A percentile compares a stretch with the other conserved stretches of the same genome.
Conservation (phyloP, 164 flowering plant species). For the Warburgia ugandensis region DNA sequence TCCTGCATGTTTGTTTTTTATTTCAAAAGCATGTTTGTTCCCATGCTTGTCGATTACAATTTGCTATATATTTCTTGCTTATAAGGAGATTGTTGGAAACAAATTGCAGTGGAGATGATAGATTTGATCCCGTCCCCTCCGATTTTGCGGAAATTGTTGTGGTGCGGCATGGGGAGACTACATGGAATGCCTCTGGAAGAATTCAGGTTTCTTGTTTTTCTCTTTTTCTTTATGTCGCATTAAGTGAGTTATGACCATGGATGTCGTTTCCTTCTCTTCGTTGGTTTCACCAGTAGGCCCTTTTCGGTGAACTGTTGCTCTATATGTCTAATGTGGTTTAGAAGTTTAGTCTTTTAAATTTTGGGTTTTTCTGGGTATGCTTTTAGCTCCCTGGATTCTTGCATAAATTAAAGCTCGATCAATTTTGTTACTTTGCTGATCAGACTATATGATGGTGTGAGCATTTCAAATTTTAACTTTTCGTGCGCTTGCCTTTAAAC, state of each 20-base stretch:
- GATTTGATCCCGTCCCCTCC: slow-evolving; percentile 14
- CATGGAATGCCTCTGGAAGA: slow-evolving; percentile 68
- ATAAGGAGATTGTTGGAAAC: background rate
- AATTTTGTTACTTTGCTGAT: no score
- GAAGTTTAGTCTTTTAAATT: background rate
- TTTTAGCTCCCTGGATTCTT: no score
- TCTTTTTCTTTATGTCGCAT: background rate
- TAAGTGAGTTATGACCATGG: background rate
- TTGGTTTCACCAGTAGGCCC: background rate
- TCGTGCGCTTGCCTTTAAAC: background rate
- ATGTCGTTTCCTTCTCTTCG: background rate
- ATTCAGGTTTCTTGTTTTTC: slow-evolving; percentile 44
- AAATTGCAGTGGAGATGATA: slow-evolving; percentile 7
- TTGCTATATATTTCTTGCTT: background rate
- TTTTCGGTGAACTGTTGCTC: background rate
- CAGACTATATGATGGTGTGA: no score
- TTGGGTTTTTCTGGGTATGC: no score
- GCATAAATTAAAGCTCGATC: no score
- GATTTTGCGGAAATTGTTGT: slow-evolving; percentile 63
- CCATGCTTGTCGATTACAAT: slow-evolving; percentile 1
- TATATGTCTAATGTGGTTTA: background rate
- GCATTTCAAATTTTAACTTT: background rate
- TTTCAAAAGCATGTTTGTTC: no score
- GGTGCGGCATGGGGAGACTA: slow-evolving; percentile 89
- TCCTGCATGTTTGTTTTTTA: no score